phyloP scores from a whole-genome alignment of 163 green algal genomes.

The Prototheca cutis region DNA sequence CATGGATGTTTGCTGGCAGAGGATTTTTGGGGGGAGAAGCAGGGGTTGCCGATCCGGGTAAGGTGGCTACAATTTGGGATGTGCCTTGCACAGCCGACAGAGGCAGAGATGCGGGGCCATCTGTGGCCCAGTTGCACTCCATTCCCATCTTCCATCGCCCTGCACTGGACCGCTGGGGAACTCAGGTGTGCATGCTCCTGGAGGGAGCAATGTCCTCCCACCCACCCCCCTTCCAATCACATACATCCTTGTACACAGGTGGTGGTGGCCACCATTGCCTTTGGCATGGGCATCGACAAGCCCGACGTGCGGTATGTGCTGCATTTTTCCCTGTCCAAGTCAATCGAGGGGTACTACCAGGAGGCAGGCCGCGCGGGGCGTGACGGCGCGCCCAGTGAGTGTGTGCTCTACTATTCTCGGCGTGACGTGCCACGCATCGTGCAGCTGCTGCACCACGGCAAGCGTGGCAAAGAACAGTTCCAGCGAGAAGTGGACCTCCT shows the following conservation, averaged over 20 bases:
- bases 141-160: too few relatives aligned
- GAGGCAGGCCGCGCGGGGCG: conserved; percentile 49
- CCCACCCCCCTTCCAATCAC: too few relatives aligned
- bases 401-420: conserved; percentile 55
- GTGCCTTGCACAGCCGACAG: too few relatives aligned
- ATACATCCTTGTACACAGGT: conserved; percentile 38
- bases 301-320: conserved; percentile 87
- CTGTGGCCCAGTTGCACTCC: too few relatives aligned
- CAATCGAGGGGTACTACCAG: conserved; percentile 56
- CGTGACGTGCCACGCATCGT: conserved; percentile 41
- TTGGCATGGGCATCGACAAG: conserved; percentile 89
- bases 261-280: conserved; percentile 91
- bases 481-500: conserved; percentile 27
- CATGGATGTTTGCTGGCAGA: too few relatives aligned
- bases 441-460: conserved; percentile 40
- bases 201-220: too few relatives aligned
- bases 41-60: too few relatives aligned
- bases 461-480: conserved; percentile 18
- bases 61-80: too few relatives aligned
- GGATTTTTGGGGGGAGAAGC: too few relatives aligned
- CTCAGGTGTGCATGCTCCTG: too few relatives aligned
- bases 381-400: conserved; percentile 55
- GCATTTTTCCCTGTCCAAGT: conserved; percentile 62
- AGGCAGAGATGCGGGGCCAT: too few relatives aligned
- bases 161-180: too few relatives aligned